Percentiles rank a stretch among this genome's conserved stretches.
These are phyloP conservation scores for Lactarius akahatsu DNA, from an alignment of 768 basidiomycete genomes.

Conservation along the genomic window DNA sequence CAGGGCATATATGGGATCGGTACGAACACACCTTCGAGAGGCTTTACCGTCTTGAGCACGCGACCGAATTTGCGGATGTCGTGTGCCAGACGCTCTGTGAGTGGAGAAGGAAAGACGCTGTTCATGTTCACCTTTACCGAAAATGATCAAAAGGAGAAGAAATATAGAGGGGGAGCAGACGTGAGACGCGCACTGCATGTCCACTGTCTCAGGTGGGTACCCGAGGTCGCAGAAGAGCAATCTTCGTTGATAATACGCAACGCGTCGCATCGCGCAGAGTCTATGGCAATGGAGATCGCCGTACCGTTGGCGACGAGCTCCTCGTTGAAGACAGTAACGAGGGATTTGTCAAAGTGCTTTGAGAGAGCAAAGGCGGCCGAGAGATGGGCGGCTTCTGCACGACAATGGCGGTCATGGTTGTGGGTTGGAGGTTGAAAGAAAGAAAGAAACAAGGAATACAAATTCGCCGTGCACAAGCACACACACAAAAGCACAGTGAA, in stretches of 20 bases:
- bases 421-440: background rate
- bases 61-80: slow-evolving; percentile 39
- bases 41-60: slow-evolving; percentile 36
- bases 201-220: slow-evolving; percentile 37
- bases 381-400: slow-evolving; percentile 33
- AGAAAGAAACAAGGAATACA: slow-evolving; percentile 19
- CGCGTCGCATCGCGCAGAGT: slow-evolving; percentile 36
- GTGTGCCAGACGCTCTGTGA: slow-evolving; percentile 34
- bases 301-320: slow-evolving; percentile 35
- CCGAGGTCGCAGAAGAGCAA: slow-evolving; percentile 39
- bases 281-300: slow-evolving; percentile 39
- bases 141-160: slow-evolving; percentile 32
- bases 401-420: slow-evolving; percentile 12
- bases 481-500: slow-evolving; percentile 20
- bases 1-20: slow-evolving; percentile 38
- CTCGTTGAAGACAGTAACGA: slow-evolving; percentile 38
- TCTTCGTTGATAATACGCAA: slow-evolving; percentile 42
- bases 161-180: background rate
- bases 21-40: slow-evolving; percentile 36
- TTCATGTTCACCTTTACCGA: slow-evolving; percentile 39
- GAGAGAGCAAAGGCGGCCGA: slow-evolving; percentile 36
- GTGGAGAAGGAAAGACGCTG: slow-evolving; percentile 40
- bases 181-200: slow-evolving; percentile 35
- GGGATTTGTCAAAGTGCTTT: slow-evolving; percentile 36
- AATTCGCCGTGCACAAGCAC: slow-evolving; percentile 12